Base-by-base conservation (phyloP, 306 rosid species). In the Castanopsis chinensis region DNA sequence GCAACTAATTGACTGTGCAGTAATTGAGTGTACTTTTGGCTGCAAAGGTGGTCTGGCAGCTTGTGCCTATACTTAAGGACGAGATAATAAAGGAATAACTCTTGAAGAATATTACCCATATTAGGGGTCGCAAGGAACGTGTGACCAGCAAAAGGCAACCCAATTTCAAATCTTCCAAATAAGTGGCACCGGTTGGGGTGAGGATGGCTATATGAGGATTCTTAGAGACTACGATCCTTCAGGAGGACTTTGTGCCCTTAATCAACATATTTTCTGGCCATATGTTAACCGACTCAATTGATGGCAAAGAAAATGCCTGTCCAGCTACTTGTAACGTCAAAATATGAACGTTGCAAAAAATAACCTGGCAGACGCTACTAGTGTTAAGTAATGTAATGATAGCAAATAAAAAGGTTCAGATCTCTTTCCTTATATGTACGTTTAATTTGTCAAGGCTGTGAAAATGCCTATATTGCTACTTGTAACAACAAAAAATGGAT, bases 1-100 rank as follows among this genome's bases (percentile, higher is more conserved):
- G 76, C 80, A 88, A 37, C 58, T 88, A 1, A 0, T 86, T 5
- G 89, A 86, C 70, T 86, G 89, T 6, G 76, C 5, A 5, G 14
- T 0, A 2, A 30, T 4, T 5, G 30, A 5, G 1, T 5, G 21
- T 14, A 63, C 54, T 53, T 0, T 12, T 0, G 55, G 78, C 2
- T 71, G 81, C 12, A 0, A 0, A 0, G 81, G 53, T 14, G 80
- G 80, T 49, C 0, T 0, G 0, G 17, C 17, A 67, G 58, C 75
- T 1, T 2, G 21, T 1, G 73, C 73, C 18, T 71, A 59, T 25
- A 1, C 19, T 3, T 81, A 72, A 13, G 70, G 76, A 18, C 1
- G 0, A 52, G 5, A 20, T 3, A 41, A 77, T 13, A 0, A 33
- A 1, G 85, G 88, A 12, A 51, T 85, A 12, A 57, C 76, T 2